Percentiles rank a stretch among this genome's conserved stretches.
These are phyloP conservation scores for Phytophthora tentaculata DNA, from an alignment of 352 stramenopile species.

Conservation along the genomic window DNA sequence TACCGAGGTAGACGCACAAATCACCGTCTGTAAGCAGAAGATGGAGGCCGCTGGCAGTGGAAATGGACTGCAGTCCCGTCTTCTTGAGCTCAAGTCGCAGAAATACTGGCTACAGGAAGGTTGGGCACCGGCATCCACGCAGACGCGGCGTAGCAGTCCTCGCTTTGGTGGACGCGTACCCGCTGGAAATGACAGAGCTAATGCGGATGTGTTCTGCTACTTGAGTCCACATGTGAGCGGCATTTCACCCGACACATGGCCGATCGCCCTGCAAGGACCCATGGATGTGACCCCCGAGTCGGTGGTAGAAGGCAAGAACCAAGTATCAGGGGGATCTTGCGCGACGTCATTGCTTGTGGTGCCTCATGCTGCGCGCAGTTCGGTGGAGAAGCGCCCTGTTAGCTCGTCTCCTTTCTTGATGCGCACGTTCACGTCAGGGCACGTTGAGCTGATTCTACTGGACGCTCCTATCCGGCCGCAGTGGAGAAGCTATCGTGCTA, in stretches of 20 bases:
- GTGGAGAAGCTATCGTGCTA: slow-evolving; percentile 54
- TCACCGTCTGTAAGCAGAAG: slow-evolving; percentile 61
- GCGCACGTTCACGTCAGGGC: slow-evolving; percentile 73
- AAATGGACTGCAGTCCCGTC: slow-evolving; percentile 35
- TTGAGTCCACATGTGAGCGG: slow-evolving; percentile 70
- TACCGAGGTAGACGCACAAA: slow-evolving; percentile 67
- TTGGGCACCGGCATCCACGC: slow-evolving; percentile 43
- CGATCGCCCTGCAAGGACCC: slow-evolving; percentile 71
- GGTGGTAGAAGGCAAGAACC: slow-evolving; percentile 61
- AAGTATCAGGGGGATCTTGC: slow-evolving; percentile 42
- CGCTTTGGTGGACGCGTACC: slow-evolving; percentile 19
- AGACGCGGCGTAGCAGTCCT: slow-evolving; percentile 10
- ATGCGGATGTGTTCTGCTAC: slow-evolving; percentile 43
- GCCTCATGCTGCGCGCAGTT: slow-evolving; percentile 41
- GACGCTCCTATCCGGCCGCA: slow-evolving; percentile 65
- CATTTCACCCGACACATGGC: slow-evolving; percentile 79
- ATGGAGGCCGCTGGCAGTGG: slow-evolving; percentile 17
- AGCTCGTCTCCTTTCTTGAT: slow-evolving; percentile 66
- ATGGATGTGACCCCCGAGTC: slow-evolving; percentile 67
- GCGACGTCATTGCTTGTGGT: slow-evolving; percentile 64
- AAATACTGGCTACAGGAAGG: slow-evolving; percentile 85
- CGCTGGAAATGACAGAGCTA: slow-evolving; percentile 9
- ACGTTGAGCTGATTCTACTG: slow-evolving; percentile 77
- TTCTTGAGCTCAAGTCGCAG: slow-evolving; percentile 81
- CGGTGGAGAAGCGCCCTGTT: slow-evolving; percentile 35